These are phyloP conservation scores for Heterobasidion parviporum DNA, from an alignment of 1,284 basidiomycete genomes.

Conservation along the genomic window DNA sequence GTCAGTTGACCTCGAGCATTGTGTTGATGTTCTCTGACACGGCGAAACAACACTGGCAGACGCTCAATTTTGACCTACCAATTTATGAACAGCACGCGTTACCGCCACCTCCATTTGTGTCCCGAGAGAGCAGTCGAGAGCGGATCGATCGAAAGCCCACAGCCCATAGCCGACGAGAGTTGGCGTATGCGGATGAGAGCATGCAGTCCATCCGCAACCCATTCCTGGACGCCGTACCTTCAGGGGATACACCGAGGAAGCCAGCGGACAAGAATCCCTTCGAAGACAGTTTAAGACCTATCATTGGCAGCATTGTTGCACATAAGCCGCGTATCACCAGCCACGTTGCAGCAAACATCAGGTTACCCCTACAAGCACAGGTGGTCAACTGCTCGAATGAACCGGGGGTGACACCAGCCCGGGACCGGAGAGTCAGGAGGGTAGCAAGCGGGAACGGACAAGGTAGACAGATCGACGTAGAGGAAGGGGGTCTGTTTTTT, in stretches of 20 bases:
- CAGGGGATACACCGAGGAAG: conserved; percentile 5
- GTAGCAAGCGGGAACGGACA: neutral
- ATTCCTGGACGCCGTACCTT: conserved; percentile 3
- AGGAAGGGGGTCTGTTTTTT: conserved; percentile 8
- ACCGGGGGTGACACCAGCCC: neutral
- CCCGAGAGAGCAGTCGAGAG: neutral
- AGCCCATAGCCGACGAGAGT: neutral
- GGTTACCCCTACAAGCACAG: conserved; percentile 10
- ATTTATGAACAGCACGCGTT: neutral
- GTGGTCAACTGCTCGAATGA: conserved; percentile 4
- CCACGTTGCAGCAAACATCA: conserved; percentile 9
- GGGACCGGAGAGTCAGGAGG: neutral
- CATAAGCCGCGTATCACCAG: conserved; percentile 8
- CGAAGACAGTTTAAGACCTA: conserved; percentile 2
- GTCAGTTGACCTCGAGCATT: neutral
- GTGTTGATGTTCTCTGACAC: neutral
- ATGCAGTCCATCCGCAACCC: conserved; percentile 2
- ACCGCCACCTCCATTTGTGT: neutral
- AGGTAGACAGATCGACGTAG: neutral
- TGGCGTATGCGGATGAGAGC: neutral
- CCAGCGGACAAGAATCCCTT: conserved; percentile 4
- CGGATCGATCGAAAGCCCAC: neutral
- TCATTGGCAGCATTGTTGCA: conserved; percentile 6
- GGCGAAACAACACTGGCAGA: neutral
- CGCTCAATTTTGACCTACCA: neutral